phyloP scores from a whole-genome alignment of 148 eudicot genomes.

The Camellia sinensis region DNA sequence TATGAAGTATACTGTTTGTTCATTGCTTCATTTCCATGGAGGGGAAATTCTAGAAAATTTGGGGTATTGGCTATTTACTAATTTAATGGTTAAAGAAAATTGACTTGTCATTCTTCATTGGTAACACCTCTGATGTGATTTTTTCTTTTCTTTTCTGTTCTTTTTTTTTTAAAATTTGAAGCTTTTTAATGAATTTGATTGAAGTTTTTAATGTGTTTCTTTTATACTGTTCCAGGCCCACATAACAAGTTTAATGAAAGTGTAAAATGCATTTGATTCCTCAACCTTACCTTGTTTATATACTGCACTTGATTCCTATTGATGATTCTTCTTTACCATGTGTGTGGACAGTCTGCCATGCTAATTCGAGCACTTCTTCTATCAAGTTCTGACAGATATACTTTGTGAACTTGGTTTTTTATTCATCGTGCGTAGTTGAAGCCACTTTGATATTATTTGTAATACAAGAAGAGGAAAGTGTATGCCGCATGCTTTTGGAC shows the following conservation, averaged over 20 bases:
- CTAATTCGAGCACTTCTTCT: constrained; percentile 1
- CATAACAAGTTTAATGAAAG: not conserved
- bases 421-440: not conserved
- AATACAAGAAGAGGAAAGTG: not conserved
- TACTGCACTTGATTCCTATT: constrained; percentile 9
- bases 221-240: not conserved
- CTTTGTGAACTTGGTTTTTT: not conserved
- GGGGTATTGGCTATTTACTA: not conserved
- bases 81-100: not conserved
- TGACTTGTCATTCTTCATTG: not conserved
- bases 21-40: not conserved
- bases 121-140: not conserved
- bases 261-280: not conserved
- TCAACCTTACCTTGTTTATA: not conserved
- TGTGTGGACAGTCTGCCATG: not conserved
- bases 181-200: not conserved
- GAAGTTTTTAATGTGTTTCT: not conserved
- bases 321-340: constrained; percentile 10
- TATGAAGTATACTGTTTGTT: not conserved
- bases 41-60: not conserved
- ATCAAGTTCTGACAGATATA: not conserved
- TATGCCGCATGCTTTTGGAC: constrained; percentile 7
- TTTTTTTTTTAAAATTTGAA: not conserved
- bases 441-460: constrained; percentile 1
- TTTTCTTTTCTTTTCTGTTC: no score